Percentiles rank a stretch among this genome's conserved stretches.
These are phyloP conservation scores for Schizonepeta tenuifolia DNA, from an alignment of 257 asterid genomes.

Conservation along the genomic window DNA sequence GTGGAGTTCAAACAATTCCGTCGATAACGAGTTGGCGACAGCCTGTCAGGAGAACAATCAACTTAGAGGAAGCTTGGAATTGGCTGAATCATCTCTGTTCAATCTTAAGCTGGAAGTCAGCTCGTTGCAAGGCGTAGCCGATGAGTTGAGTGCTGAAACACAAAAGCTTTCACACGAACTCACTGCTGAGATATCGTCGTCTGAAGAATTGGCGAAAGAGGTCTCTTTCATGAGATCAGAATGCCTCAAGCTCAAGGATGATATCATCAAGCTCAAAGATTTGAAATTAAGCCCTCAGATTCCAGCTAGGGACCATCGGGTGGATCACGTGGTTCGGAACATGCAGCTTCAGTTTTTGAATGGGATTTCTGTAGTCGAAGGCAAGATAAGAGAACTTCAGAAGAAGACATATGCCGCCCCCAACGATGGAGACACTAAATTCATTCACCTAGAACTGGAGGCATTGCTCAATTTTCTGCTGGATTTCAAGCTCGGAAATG, in stretches of 20 bases:
- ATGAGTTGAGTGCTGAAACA: constrained; percentile 71
- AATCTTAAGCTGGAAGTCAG: constrained; percentile 80
- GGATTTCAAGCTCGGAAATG: constrained; percentile 60
- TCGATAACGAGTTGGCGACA: constrained; percentile 62
- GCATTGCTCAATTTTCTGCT: constrained; percentile 55
- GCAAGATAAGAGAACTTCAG: constrained; percentile 66
- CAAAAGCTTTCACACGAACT: constrained; percentile 57
- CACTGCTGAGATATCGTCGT: constrained; percentile 65
- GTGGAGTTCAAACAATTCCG: constrained; percentile 64
- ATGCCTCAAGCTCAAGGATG: constrained; percentile 68
- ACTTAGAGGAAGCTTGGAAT: constrained; percentile 73
- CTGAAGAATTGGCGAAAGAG: constrained; percentile 66
- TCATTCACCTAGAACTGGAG: constrained; percentile 70
- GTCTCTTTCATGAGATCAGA: constrained; percentile 69
- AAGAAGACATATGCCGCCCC: constrained; percentile 48
- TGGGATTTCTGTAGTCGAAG: constrained; percentile 64
- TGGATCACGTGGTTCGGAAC: constrained; percentile 45
- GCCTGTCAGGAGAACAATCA: constrained; percentile 72
- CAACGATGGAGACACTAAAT: constrained; percentile 58
- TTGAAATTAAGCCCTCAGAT: constrained; percentile 53
- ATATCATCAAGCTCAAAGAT: constrained; percentile 53
- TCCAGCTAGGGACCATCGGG: constrained; percentile 40
- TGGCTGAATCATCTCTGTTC: constrained; percentile 74
- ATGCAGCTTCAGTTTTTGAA: constrained; percentile 50
- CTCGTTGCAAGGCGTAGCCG: constrained; percentile 75